These are phyloP conservation scores for Colletotrichum sansevieriae DNA, from an alignment of 2,329 filamentous ascomycete genomes.

Conservation along the genomic window DNA sequence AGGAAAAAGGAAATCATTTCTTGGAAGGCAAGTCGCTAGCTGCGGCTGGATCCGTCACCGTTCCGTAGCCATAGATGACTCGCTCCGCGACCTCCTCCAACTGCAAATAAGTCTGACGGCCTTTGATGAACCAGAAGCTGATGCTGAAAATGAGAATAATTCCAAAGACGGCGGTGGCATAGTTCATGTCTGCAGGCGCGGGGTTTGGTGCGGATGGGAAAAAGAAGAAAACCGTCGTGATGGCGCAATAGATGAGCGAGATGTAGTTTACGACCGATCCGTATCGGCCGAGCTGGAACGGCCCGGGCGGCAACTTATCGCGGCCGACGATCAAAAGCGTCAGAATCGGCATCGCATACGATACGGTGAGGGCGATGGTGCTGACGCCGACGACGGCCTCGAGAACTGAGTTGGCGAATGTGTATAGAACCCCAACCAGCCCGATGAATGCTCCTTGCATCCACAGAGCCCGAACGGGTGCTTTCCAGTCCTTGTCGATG, in stretches of 20 bases:
- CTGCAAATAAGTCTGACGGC: constrained; percentile 52
- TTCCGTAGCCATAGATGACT: constrained; percentile 6
- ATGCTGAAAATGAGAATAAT: constrained; percentile 65
- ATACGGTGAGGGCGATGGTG: constrained; percentile 68
- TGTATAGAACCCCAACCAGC: constrained; percentile 66
- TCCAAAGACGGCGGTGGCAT: constrained; percentile 68
- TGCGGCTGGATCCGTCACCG: not conserved
- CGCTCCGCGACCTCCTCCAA: not conserved
- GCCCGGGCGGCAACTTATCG: constrained; percentile 2
- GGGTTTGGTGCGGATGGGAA: constrained; percentile 63
- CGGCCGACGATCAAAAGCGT: constrained; percentile 15
- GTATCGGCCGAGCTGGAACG: not conserved
- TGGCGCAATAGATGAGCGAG: constrained; percentile 63
- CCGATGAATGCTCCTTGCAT: constrained; percentile 59
- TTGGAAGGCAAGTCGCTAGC: not conserved
- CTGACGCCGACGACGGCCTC: constrained; percentile 67
- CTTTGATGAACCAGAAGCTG: constrained; percentile 64
- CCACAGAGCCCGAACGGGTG: constrained; percentile 65
- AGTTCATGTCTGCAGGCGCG: constrained; percentile 64
- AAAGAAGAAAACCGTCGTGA: constrained; percentile 69
- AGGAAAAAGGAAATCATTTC: not conserved
- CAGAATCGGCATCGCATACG: constrained; percentile 49
- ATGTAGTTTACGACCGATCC: constrained; percentile 57
- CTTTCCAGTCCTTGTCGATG: constrained; percentile 63
- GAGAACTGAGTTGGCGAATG: constrained; percentile 66